These are phyloP conservation scores for Wickerhamiella shivajii DNA, from an alignment of 805 yeast species.

Conservation along the genomic window DNA sequence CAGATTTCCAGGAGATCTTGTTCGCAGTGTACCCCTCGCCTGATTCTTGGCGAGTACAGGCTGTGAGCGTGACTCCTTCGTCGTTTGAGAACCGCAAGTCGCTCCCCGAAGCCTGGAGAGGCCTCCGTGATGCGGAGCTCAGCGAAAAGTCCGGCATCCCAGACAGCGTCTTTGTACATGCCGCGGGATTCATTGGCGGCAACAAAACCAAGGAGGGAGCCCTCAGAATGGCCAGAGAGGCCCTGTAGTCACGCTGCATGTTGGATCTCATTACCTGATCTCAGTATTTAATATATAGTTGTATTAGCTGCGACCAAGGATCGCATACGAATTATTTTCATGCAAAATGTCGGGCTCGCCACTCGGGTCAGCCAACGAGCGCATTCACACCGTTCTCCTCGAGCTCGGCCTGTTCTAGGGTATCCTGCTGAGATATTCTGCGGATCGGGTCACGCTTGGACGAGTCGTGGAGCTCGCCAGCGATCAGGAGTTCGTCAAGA, in stretches of 20 bases:
- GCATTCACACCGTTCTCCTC: conserved; percentile 27
- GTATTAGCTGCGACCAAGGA: too few species aligned
- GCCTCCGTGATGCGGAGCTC: conserved; percentile 79
- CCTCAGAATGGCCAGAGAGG: conserved; percentile 48
- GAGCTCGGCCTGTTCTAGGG: conserved; percentile 66
- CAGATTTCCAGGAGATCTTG: conserved; percentile 35
- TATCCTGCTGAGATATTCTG: conserved; percentile 72
- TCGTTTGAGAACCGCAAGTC: conserved; percentile 79
- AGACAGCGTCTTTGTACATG: conserved; percentile 85
- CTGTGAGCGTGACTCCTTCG: conserved; percentile 67
- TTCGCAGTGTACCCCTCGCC: conserved; percentile 74
- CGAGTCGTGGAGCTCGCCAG: conserved; percentile 76
- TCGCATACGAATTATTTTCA: too few species aligned
- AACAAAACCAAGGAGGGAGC: conserved; percentile 69
- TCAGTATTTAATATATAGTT: too few species aligned
- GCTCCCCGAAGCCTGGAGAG: conserved; percentile 85
- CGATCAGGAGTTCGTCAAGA: conserved; percentile 75
- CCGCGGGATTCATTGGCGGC: conserved; percentile 95
- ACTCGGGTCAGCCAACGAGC: too few species aligned
- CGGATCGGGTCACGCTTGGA: conserved; percentile 66
- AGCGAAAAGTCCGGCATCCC: conserved; percentile 62
- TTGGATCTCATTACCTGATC: too few species aligned
- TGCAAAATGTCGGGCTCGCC: too few species aligned
- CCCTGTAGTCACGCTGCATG: too few species aligned
- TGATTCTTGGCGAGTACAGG: conserved; percentile 71